Evolutionary conservation across 2,329 filamentous ascomycete species (phyloP).

Genomic region (Niveomyces coronatus): DNA sequence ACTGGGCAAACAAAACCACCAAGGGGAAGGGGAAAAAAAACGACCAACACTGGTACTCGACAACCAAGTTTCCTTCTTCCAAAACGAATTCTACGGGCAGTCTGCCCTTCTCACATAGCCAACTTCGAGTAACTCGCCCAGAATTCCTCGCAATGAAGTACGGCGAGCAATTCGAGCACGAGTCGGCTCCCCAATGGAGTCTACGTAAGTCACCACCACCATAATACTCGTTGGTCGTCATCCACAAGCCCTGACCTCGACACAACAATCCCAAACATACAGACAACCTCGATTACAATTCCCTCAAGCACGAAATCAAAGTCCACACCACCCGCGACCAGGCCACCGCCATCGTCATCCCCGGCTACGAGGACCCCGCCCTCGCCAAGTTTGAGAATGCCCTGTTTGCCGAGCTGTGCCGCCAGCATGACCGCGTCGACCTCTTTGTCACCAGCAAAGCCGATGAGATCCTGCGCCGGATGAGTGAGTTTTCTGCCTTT

Average conservation of each 20-base stretch:
- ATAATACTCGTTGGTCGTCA: background rate
- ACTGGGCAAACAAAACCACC: too few relatives aligned
- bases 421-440: conserved; percentile 66
- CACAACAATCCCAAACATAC: background rate
- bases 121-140: background rate
- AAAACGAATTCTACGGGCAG: too few relatives aligned
- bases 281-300: conserved; percentile 88
- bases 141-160: conserved; percentile 26
- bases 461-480: conserved; percentile 61
- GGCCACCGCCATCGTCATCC: conserved; percentile 61
- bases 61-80: too few relatives aligned
- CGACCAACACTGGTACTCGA: too few relatives aligned
- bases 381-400: conserved; percentile 56
- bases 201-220: conserved; percentile 43
- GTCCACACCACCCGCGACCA: conserved; percentile 63
- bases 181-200: conserved; percentile 75
- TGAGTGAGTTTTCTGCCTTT: conserved; percentile 36
- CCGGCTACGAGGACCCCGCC: conserved; percentile 52
- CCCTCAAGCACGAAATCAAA: conserved; percentile 77
- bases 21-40: too few relatives aligned
- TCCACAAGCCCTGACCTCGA: background rate
- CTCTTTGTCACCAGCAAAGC: conserved; percentile 73
- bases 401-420: conserved; percentile 61
- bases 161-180: conserved; percentile 51
- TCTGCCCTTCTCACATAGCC: too few relatives aligned